Evolutionary conservation across 768 basidiomycete genomes (phyloP), one percentile per base, ranked within the genome.

Genomic region (Thelephora ganbajun): DNA sequence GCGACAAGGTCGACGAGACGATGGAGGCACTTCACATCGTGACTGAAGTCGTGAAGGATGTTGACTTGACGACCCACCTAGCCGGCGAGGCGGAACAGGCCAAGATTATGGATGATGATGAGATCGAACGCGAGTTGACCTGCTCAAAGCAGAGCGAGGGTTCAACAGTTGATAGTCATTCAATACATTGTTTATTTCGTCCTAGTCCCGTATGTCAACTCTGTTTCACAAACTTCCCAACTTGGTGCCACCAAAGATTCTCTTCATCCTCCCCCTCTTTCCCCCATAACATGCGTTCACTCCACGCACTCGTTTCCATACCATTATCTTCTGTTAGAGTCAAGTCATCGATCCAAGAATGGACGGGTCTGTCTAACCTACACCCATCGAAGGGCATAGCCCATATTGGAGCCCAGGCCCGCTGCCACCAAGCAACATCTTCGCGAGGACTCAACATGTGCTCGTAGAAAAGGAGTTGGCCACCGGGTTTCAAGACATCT

Each of bases 401-500:
- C 85, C 85, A 88, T 3, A 85, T 5, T 0, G 83, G 83, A 1
- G 79, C 70, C 84, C 83, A 86, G 44, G 83, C 69, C 0, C 66
- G 51, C 60, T 88, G 85, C 82, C 83, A 86, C 74, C 76, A 74
- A 6, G 73, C 72, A 2, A 83, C 72, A 51, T 80, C 75, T 6
- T 54, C 46, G 0, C 62, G 59, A 1, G 66, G 71, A 53, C 71
- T 80, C 45, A 69, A 61, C 9, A 87, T 80, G 51, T 88, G 85
- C 59, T 88, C 85, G 50, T 76, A 79, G 54, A 78, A 78, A 14
- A 87, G 63, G 0, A 87, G 48, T 45, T 71, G 66, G 0, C 85
- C 85, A 0, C 81, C 79, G 0, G 82, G 71, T 50, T 71, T 76
- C 30, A 88, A 69, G 1, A 77, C 64, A 9, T 76, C 69, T 3